Base-by-base conservation (phyloP, 2,329 filamentous ascomycete genomes). In the Aureobasidium sp. region DNA sequence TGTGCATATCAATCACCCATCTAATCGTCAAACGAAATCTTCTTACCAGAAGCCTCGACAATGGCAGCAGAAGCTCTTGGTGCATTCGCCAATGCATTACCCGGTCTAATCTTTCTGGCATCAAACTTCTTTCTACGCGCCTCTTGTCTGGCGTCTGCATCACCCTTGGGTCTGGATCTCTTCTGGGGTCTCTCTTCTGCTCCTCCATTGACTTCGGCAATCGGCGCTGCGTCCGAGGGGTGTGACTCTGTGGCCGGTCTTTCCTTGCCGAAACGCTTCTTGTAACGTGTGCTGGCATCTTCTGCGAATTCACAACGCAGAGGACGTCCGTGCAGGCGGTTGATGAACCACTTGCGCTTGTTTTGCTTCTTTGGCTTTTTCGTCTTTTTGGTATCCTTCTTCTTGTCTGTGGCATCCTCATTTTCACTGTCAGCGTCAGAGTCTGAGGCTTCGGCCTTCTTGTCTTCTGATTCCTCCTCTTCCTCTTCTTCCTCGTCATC, bases 271-370 rank as follows among this genome's bases (percentile, higher is more conserved):
- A 89, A 97, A 1, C 94, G 85, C 81, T 97, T 99, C 79, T 93
- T 93, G 76, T 99, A 99, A 63, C 94, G 81, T 37, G 85, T 85
- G 68, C 90, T 86, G 63, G 92, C 86, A 74, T 97, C 94, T 77
- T 99, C 94, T 23, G 94, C 94, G 70, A 93, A 91, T 74, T 99
- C 93, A 73, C 94, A 86, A 72, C 93, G 90, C 67, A 99, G 80
- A 66, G 86, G 82, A 34, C 94, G 84, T 32, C 92, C 91, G 57
- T 88, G 80, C 62, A 97, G 82, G 69, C 86, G 84, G 76, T 96
- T 96, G 66, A 97, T 87, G 83, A 91, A 95, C 82, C 91, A 90
- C 68, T 82, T 83, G 63, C 76, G 76, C 61, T 76, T 76, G 71
- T 82, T 82, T 56, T 75, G 75, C 27, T 74, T 74, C 62, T 79